Conservation (phyloP, 2,329 filamentous ascomycete genomes). For the Dothistroma pini region DNA sequence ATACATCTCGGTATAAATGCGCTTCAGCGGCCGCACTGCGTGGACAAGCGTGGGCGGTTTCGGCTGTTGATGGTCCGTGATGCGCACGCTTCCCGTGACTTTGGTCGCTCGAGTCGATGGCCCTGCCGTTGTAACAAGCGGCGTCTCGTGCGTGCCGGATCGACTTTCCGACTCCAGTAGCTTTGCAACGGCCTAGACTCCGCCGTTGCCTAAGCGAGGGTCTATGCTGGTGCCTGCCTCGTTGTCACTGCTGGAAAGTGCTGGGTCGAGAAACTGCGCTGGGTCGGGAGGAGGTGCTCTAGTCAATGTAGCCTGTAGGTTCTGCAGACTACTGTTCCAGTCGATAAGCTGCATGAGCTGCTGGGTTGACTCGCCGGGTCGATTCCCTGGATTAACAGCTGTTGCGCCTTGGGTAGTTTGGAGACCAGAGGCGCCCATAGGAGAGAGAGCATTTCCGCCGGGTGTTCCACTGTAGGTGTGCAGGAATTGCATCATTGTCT, state of each 20-base stretch:
- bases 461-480: not conserved
- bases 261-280: not conserved
- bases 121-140: too few species aligned
- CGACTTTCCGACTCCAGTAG: too few species aligned
- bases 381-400: not conserved
- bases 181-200: not conserved
- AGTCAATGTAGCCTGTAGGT: not conserved
- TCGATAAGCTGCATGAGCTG: not conserved
- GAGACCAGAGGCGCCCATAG: not conserved
- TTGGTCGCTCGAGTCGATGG: too few species aligned
- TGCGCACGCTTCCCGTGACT: too few species aligned
- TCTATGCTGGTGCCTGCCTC: not conserved
- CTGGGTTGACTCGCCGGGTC: not conserved
- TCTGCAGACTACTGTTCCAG: not conserved
- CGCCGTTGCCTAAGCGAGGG: not conserved
- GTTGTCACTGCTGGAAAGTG: not conserved
- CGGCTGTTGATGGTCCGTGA: too few species aligned
- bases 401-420: not conserved
- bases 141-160: too few species aligned
- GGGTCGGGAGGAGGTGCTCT: not conserved
- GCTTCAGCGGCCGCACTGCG: too few species aligned
- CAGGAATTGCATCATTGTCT: not conserved
- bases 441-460: not conserved
- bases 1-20: too few species aligned
- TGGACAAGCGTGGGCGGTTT: too few species aligned